Conservation (phyloP, 208 protist genomes). For the Trypanosoma mega region DNA sequence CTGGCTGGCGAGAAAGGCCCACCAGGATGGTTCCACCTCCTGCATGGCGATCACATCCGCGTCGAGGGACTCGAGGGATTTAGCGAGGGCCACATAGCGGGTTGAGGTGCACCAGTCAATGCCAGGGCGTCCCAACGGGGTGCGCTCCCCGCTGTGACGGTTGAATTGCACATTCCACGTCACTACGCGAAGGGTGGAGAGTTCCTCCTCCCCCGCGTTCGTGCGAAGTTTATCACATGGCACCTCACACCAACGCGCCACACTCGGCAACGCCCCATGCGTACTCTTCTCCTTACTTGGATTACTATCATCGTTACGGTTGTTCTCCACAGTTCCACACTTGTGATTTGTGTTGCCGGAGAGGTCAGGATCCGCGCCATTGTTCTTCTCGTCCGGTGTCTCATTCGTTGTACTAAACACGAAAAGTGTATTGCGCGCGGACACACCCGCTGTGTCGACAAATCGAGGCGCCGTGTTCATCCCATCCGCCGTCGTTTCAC, state of each 20-base stretch:
- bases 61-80: slow-evolving; percentile 35
- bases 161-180: slow-evolving; percentile 65
- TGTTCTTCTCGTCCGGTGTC: no score
- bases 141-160: slow-evolving; percentile 48
- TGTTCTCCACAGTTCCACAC: no score
- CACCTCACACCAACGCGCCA: slow-evolving; percentile 26
- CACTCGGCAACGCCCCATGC: no score
- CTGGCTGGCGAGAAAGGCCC: slow-evolving; percentile 39
- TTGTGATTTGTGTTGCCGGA: no score
- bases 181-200: slow-evolving; percentile 38
- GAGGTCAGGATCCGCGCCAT: no score
- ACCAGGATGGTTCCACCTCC: slow-evolving; percentile 58
- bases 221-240: slow-evolving; percentile 22
- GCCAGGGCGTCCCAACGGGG: slow-evolving; percentile 43
- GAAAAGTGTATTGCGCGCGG: slow-evolving; percentile 23
- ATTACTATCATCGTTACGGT: no score
- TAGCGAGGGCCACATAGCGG: slow-evolving; percentile 42
- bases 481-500: slow-evolving; percentile 28
- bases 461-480: slow-evolving; percentile 24
- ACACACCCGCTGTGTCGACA: slow-evolving; percentile 19
- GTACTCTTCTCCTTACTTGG: no score
- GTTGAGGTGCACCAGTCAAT: slow-evolving; percentile 65
- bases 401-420: no score
- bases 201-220: slow-evolving; percentile 9
- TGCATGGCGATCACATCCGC: slow-evolving; percentile 66